phyloP scores from a whole-genome alignment of 345 rosid species.

The Kandelia obovata region DNA sequence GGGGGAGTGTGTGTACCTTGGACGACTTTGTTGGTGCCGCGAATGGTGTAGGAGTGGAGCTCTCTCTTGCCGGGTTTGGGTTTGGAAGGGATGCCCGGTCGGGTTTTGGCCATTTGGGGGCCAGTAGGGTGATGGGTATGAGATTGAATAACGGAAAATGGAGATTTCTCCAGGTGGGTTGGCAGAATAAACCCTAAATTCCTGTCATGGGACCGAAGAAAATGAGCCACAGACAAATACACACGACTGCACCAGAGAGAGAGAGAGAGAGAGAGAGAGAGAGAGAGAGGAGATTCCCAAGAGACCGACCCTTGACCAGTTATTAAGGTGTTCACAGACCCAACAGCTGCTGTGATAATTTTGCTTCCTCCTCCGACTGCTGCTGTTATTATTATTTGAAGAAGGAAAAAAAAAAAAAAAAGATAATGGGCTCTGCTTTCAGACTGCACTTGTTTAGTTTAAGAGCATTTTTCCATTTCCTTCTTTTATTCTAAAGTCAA shows the following conservation, averaged over 20 bases:
- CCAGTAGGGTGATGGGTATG: background rate
- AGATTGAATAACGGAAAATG: conserved; percentile 3
- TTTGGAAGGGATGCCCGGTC: conserved; percentile 53
- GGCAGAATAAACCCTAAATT: conserved; percentile 20
- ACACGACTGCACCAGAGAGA: no score
- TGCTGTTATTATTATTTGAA: background rate
- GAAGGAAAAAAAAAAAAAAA: no score
- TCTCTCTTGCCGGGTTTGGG: conserved; percentile 47
- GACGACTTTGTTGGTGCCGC: conserved; percentile 64
- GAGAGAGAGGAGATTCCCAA: no score
- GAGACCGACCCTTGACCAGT: conserved; percentile 8
- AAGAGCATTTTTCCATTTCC: no score
- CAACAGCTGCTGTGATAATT: no score
- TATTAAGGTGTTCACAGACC: background rate
- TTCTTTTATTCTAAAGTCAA: no score
- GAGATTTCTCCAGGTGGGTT: background rate
- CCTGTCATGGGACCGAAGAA: conserved; percentile 9
- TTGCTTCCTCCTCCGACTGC: no score
- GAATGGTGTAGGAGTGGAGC: conserved; percentile 58
- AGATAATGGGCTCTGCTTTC: no score
- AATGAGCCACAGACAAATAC: background rate
- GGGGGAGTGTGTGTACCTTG: conserved; percentile 32
- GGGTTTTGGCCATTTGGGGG: conserved; percentile 66
- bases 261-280: no score
- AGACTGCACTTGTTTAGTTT: no score